Conservation (phyloP, 148 eudicot genomes). For the Fallopia convolvulus region DNA sequence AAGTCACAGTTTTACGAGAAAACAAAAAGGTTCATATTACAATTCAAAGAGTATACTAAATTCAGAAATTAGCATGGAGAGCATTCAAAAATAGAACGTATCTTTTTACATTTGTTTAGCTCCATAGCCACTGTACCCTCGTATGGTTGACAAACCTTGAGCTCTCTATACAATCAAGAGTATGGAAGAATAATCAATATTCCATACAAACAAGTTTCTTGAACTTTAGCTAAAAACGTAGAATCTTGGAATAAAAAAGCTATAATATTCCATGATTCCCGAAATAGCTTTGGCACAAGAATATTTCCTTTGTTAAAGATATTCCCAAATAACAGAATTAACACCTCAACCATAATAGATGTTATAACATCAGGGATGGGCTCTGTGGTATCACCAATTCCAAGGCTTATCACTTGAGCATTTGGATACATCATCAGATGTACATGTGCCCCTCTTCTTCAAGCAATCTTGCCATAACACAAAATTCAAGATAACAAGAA, state of each 20-base stretch:
- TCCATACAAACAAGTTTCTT: background rate
- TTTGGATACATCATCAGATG: slow-evolving; percentile 70
- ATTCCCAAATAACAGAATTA: background rate
- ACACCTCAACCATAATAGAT: slow-evolving; percentile 82
- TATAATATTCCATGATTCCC: background rate
- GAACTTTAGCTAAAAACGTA: background rate
- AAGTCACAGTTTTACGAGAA: background rate
- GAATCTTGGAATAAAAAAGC: background rate
- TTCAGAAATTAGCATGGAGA: background rate
- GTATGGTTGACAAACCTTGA: slow-evolving; percentile 51
- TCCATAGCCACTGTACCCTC: slow-evolving; percentile 92
- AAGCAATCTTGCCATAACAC: slow-evolving; percentile 40
- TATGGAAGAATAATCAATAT: background rate
- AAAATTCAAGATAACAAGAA: background rate
- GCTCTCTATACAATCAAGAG: slow-evolving; percentile 43
- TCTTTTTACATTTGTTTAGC: slow-evolving; percentile 94
- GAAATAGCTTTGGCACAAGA: background rate
- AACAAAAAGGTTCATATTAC: background rate
- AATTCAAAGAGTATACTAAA: background rate
- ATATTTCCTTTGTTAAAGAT: background rate
- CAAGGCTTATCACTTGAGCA: slow-evolving; percentile 88
- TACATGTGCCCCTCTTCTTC: slow-evolving; percentile 74
- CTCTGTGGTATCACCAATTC: slow-evolving; percentile 90
- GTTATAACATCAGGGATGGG: slow-evolving; percentile 91
- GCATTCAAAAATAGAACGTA: slow-evolving; percentile 16